Evolutionary conservation across 495 filamentous ascomycete species (phyloP), one percentile per base, ranked within the genome.

Genomic region (Penicillium dipodomyicola): DNA sequence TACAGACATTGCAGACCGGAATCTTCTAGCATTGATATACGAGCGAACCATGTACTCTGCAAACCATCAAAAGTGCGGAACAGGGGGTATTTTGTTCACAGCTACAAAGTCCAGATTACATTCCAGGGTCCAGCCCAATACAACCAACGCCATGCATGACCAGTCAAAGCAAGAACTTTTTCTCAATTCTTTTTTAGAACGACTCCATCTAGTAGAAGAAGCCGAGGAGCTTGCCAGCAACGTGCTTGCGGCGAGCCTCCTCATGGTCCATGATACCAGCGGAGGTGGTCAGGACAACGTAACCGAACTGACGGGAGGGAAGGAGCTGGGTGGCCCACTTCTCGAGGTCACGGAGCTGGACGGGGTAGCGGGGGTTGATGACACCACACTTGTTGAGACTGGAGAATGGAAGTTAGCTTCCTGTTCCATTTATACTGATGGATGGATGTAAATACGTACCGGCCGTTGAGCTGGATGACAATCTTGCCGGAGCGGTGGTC

Each of bases 211-310:
- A 95, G 82, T 96, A 95, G 84, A 96, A 95, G 87, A 96, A 96
- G 59, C 91, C 91, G 64, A 95, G 84, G 77, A 96, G 90, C 84
- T 96, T 96, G 77, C 92, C 92, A 65, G 91, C 84, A 72, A 93
- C 90, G 81, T 97, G 94, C 84, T 97, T 97, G 77, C 94, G 83
- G 72, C 94, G 84, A 58, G 94, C 94, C 85, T 98, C 94, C 82
- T 97, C 94, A 78, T 98, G 94, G 82, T 98, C 94, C 93, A 98
- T 97, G 75, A 98, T 97, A 73, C 94, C 95, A 56, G 94, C 90
- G 53, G 91, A 96, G 77, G 94, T 98, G 72, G 94, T 98, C 70
- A 97, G 87, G 78, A 98, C 91, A 72, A 98, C 91, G 82, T 88
- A 97, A 67, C 94, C 94, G 84, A 98, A 97, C 80, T 98, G 94